phyloP scores from a whole-genome alignment of 2,329 filamentous ascomycete genomes.

The Venturia aucupariae region DNA sequence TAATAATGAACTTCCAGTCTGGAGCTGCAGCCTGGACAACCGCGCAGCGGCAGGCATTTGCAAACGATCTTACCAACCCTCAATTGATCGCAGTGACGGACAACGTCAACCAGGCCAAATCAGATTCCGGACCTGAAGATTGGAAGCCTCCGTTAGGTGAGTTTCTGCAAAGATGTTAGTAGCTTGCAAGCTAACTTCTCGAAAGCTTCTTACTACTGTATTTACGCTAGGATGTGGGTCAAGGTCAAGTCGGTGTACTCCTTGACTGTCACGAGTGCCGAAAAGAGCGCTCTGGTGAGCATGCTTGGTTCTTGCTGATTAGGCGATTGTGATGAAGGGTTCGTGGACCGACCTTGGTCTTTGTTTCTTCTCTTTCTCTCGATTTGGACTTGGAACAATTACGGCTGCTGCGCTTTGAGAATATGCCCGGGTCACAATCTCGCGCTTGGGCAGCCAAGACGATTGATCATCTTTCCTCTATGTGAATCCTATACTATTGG shows the following conservation, averaged over 20 bases:
- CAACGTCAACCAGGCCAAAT: slow-evolving; percentile 63
- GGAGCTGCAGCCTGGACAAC: slow-evolving; percentile 67
- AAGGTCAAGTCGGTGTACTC: slow-evolving; percentile 66
- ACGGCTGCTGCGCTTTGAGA: no score
- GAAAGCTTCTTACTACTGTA: slow-evolving; percentile 59
- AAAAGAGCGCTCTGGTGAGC: slow-evolving; percentile 57
- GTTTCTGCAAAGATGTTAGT: slow-evolving; percentile 15
- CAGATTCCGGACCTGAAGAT: slow-evolving; percentile 62
- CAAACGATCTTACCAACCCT: slow-evolving; percentile 67
- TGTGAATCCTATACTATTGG: no score
- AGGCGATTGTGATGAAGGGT: not conserved
- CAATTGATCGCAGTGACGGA: slow-evolving; percentile 75
- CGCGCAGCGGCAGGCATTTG: slow-evolving; percentile 55
- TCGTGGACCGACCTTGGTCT: no score
- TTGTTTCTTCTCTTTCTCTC: no score
- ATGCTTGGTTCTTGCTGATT: slow-evolving; percentile 57
- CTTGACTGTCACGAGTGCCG: slow-evolving; percentile 59
- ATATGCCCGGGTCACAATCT: no score
- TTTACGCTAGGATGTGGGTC: slow-evolving; percentile 68
- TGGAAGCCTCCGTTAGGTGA: slow-evolving; percentile 64
- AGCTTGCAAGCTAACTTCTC: slow-evolving; percentile 19
- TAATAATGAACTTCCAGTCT: slow-evolving; percentile 38
- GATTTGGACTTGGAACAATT: no score
- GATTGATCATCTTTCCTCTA: no score
- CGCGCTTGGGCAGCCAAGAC: no score